phyloP scores from a whole-genome alignment of 1,284 basidiomycete species.

The Leucoagaricus sp. region DNA sequence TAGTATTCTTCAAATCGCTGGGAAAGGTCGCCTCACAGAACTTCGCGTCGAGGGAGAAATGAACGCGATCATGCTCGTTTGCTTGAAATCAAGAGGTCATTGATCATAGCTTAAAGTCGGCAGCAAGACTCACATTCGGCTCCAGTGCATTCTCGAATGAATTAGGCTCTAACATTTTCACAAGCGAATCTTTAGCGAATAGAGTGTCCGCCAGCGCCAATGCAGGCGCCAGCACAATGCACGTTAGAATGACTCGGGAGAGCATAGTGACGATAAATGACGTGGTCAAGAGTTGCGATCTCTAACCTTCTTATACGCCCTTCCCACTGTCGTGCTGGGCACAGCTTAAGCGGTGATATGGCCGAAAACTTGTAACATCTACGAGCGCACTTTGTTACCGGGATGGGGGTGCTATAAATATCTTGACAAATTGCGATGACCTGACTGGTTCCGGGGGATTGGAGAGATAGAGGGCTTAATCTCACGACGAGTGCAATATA shows the following conservation, averaged over 20 bases:
- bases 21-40: too few relatives aligned
- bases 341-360: conserved; percentile 5
- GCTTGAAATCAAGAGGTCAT: conserved; percentile 36
- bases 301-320: neutral
- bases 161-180: conserved; percentile 75
- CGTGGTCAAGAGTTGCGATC: neutral
- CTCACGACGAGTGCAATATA: too few relatives aligned
- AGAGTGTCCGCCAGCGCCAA: conserved; percentile 64
- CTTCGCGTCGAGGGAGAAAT: conserved; percentile 91
- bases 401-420: neutral
- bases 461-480: neutral
- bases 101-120: neutral
- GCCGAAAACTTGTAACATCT: neutral
- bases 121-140: conserved; percentile 59
- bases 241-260: conserved; percentile 16
- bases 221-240: conserved; percentile 20
- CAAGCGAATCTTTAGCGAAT: conserved; percentile 68
- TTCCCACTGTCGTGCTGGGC: conserved; percentile 10
- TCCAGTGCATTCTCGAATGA: conserved; percentile 75
- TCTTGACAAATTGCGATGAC: neutral
- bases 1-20: too few relatives aligned
- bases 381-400: neutral
- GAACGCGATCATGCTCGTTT: conserved; percentile 79
- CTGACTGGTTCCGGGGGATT: neutral
- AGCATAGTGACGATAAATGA: conserved; percentile 1